These are phyloP conservation scores for Calocybe indica DNA, from an alignment of 768 basidiomycete genomes.

Conservation along the genomic window DNA sequence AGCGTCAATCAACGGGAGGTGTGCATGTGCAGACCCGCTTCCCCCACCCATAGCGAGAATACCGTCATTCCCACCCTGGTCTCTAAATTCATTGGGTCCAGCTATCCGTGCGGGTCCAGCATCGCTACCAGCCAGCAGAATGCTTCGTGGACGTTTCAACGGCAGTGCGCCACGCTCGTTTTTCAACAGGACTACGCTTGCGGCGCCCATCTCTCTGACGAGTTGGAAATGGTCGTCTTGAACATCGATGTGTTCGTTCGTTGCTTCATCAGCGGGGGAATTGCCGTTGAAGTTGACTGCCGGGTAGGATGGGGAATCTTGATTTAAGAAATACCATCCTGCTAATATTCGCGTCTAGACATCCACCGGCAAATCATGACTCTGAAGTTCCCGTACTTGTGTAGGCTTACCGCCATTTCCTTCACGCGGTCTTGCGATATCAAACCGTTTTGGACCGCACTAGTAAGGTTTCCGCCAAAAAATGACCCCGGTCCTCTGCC, in stretches of 20 bases:
- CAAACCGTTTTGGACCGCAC: constrained; percentile 66
- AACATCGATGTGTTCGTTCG: constrained; percentile 61
- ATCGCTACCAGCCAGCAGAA: constrained; percentile 60
- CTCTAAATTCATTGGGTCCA: constrained; percentile 68
- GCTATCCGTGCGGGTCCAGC: constrained; percentile 50
- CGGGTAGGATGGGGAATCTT: constrained; percentile 61
- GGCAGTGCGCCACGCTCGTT: constrained; percentile 56
- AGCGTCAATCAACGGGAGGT: no score
- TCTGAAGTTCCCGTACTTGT: constrained; percentile 7
- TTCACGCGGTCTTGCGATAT: constrained; percentile 61
- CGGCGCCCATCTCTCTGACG: constrained; percentile 68
- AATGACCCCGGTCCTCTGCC: constrained; percentile 45
- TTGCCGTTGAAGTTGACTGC: constrained; percentile 68
- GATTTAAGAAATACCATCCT: constrained; percentile 59
- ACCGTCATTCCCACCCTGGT: constrained; percentile 60
- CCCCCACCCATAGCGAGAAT: constrained; percentile 93
- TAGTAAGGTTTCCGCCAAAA: constrained; percentile 65
- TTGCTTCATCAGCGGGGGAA: constrained; percentile 39
- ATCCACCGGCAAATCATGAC: constrained; percentile 3
- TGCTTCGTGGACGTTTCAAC: constrained; percentile 48
- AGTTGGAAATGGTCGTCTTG: constrained; percentile 62
- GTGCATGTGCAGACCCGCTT: constrained; percentile 53
- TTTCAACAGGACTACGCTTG: constrained; percentile 73
- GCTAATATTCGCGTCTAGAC: constrained; percentile 73
- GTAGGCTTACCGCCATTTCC: constrained; percentile 57